phyloP scores from a whole-genome alignment of 148 eudicot genomes.

The Persicaria maculosa region DNA sequence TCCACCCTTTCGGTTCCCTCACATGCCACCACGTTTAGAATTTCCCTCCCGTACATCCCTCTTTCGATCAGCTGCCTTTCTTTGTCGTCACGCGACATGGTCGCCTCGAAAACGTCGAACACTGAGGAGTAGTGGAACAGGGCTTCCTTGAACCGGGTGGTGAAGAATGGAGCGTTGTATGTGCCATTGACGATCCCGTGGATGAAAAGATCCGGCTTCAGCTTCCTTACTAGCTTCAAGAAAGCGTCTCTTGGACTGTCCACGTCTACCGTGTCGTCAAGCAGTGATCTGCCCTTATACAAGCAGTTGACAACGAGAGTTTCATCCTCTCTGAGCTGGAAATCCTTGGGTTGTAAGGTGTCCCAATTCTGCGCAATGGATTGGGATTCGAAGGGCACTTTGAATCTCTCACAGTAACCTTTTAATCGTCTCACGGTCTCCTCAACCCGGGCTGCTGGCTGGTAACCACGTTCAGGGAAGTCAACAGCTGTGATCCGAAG shows the following conservation, averaged over 20 bases:
- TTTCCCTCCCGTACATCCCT: slow-evolving; percentile 11
- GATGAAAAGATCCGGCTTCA: slow-evolving; percentile 19
- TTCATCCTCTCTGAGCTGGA: slow-evolving; percentile 31
- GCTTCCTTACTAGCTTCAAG: slow-evolving; percentile 15
- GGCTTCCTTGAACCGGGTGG: slow-evolving; percentile 17
- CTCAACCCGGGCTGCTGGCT: slow-evolving; percentile 29
- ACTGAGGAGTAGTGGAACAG: slow-evolving; percentile 13
- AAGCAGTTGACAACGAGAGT: slow-evolving; percentile 38
- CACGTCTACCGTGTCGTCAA: slow-evolving; percentile 30
- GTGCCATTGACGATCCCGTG: slow-evolving; percentile 19
- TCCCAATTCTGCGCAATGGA: slow-evolving; percentile 39
- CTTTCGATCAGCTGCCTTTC: slow-evolving; percentile 14
- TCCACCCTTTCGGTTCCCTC: slow-evolving; percentile 17
- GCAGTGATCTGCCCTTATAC: slow-evolving; percentile 24
- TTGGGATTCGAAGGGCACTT: slow-evolving; percentile 40
- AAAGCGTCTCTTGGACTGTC: slow-evolving; percentile 24
- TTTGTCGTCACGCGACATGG: slow-evolving; percentile 13
- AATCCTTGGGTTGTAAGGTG: slow-evolving; percentile 26
- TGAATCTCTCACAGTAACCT: slow-evolving; percentile 34
- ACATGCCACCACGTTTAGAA: slow-evolving; percentile 15
- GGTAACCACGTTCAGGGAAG: slow-evolving; percentile 30
- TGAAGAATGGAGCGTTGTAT: slow-evolving; percentile 15
- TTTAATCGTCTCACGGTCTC: slow-evolving; percentile 39
- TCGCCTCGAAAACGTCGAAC: slow-evolving; percentile 17
- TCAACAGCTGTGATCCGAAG: slow-evolving; percentile 43